Evolutionary conservation across 2,329 filamentous ascomycete species (phyloP), one percentile per base, ranked within the genome.

Genomic region (Pseudopyricularia javanii): DNA sequence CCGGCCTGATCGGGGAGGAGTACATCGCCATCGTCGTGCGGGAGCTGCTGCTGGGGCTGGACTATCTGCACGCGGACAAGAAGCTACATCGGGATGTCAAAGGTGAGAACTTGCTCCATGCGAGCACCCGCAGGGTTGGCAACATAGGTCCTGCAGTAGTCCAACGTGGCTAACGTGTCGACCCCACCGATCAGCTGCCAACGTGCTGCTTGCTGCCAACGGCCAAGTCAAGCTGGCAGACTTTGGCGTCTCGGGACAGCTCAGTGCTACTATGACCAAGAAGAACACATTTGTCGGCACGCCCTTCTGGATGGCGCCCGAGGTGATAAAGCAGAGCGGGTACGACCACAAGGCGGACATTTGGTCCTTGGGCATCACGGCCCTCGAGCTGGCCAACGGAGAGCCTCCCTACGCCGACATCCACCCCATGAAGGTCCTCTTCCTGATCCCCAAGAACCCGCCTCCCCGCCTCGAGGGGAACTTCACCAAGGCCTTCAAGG

Each of bases 211-310:
- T 6, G 85, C 86, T 56, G 82, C 89, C 50, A 95, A 86, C 64
- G 93, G 93, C 2, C 93, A 97, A 70, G 91, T 98, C 60, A 98
- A 98, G 68, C 75, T 97, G 54, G 91, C 91, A 14, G 91, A 98
- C 66, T 98, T 98, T 70, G 91, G 91, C 54, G 93, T 98, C 7
- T 96, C 91, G 1, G 91, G 91, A 28, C 93, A 97, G 70, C 78
- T 97, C 22, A 94, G 91, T 9, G 91, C 91, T 7, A 98, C 91
- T 50, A 97, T 97, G 91, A 96, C 91, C 57, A 97, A 97, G 76
- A 97, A 97, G 73, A 97, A 97, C 66, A 97, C 91, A 0, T 98
- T 97, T 67, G 91, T 98, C 32, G 93, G 93, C 33, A 97, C 91
- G 0, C 91, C 93, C 1, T 98, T 97, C 66, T 98, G 93, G 93